Conservation (phyloP, 768 basidiomycete species). For the Russula emetica region DNA sequence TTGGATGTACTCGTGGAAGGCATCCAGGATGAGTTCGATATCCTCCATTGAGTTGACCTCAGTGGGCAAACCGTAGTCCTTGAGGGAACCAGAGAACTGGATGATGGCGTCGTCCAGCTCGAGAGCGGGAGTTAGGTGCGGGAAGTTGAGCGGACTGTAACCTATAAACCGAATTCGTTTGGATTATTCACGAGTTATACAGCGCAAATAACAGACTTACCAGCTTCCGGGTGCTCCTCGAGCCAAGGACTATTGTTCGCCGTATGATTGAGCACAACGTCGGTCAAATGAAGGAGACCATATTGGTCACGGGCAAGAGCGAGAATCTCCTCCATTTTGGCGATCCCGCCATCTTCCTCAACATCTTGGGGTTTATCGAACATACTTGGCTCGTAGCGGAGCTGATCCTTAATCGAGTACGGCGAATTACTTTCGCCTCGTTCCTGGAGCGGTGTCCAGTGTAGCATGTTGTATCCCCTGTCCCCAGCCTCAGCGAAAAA, state of each 20-base stretch:
- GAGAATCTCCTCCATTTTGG: slow-evolving; percentile 59
- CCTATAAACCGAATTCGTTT: slow-evolving; percentile 43
- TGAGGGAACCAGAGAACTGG: slow-evolving; percentile 67
- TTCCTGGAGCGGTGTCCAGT: slow-evolving; percentile 93
- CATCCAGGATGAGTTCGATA: slow-evolving; percentile 58
- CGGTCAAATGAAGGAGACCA: slow-evolving; percentile 85
- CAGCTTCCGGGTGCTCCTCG: slow-evolving; percentile 90
- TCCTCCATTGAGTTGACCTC: slow-evolving; percentile 60
- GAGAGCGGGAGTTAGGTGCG: slow-evolving; percentile 87
- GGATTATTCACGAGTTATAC: neutral
- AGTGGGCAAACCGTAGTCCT: slow-evolving; percentile 66
- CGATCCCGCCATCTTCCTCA: slow-evolving; percentile 49
- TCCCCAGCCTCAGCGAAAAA: slow-evolving; percentile 81
- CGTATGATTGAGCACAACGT: slow-evolving; percentile 97
- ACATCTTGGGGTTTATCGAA: slow-evolving; percentile 42
- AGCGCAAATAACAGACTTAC: slow-evolving; percentile 40
- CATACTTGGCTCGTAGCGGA: slow-evolving; percentile 72
- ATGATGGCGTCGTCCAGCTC: slow-evolving; percentile 88
- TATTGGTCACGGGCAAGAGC: slow-evolving; percentile 75
- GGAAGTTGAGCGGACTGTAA: slow-evolving; percentile 85
- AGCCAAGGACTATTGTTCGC: slow-evolving; percentile 94
- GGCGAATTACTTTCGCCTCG: slow-evolving; percentile 87
- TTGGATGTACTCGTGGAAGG: slow-evolving; percentile 58
- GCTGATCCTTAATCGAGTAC: slow-evolving; percentile 89
- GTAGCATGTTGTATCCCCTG: slow-evolving; percentile 96